Percentiles rank a stretch among this genome's conserved stretches.
Evolutionary conservation across 768 basidiomycete species (phyloP).

Genomic region (Pleurotus sapidus): DNA sequence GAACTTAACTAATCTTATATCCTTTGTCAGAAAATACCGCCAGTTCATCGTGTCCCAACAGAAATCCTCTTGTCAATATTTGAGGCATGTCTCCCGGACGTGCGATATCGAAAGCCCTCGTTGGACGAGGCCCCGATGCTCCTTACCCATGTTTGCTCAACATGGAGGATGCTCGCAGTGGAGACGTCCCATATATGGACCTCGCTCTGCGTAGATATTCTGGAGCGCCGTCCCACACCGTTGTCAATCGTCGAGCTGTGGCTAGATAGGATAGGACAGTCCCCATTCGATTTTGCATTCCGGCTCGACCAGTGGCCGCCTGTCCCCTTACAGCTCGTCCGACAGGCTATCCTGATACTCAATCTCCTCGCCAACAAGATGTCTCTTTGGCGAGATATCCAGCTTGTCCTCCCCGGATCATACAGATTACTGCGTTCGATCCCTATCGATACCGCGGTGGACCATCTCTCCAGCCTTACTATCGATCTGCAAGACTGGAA

Average conservation of each 20-base stretch:
- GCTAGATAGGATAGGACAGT: background rate
- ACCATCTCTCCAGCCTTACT: constrained; percentile 13
- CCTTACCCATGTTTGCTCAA: constrained; percentile 1
- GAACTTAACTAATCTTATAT: too few species aligned
- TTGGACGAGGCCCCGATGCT: constrained; percentile 2
- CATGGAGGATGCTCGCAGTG: background rate
- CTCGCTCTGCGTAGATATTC: background rate
- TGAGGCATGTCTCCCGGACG: background rate
- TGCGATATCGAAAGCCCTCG: background rate
- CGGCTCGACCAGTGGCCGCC: constrained; percentile 4
- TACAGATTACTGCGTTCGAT: constrained; percentile 11
- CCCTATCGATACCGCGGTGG: constrained; percentile 1
- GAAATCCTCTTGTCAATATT: constrained; percentile 2
- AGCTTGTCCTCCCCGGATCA: constrained; percentile 18
- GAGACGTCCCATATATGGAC: background rate
- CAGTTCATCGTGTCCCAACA: background rate
- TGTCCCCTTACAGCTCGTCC: background rate
- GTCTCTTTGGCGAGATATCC: constrained; percentile 17
- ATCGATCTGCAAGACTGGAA: constrained; percentile 19
- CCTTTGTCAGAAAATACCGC: background rate
- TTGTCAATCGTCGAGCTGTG: constrained; percentile 2
- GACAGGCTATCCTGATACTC: constrained; percentile 3
- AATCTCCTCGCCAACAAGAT: constrained; percentile 7
- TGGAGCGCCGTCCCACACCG: background rate
- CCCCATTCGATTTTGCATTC: constrained; percentile 6